phyloP scores from a whole-genome alignment of 345 rosid species.

The Melaleuca quinquenervia region DNA sequence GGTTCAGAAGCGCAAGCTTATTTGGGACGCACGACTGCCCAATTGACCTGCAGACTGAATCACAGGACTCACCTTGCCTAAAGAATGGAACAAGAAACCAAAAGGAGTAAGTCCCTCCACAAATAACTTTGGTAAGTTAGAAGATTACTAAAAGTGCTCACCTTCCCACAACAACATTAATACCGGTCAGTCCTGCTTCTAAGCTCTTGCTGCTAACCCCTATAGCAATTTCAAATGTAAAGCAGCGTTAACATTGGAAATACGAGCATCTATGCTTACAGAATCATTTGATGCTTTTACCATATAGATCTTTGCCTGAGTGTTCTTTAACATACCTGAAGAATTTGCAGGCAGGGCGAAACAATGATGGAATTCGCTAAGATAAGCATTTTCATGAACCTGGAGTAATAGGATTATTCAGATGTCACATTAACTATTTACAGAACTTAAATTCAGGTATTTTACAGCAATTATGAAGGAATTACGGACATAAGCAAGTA shows the following conservation, averaged over 20 bases:
- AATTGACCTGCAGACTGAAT: constrained; percentile 63
- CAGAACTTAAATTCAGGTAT: background rate
- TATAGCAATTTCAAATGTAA: background rate
- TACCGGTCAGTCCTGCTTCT: constrained; percentile 71
- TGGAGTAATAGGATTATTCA: constrained; percentile 12
- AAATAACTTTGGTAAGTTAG: background rate
- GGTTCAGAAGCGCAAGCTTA: constrained; percentile 74
- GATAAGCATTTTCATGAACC: constrained; percentile 96
- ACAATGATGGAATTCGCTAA: constrained; percentile 89
- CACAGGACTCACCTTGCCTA: constrained; percentile 92
- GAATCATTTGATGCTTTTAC: background rate
- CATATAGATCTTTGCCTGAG: background rate
- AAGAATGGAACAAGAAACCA: constrained; percentile 7
- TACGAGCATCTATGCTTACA: background rate
- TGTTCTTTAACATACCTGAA: constrained; percentile 25
- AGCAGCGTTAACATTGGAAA: background rate
- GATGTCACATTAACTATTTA: background rate
- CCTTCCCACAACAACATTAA: constrained; percentile 77
- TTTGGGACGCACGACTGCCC: constrained; percentile 83
- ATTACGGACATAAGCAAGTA: background rate
- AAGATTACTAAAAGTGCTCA: constrained; percentile 1
- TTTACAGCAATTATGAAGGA: background rate
- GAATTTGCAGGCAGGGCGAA: constrained; percentile 70
- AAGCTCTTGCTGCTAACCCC: constrained; percentile 29
- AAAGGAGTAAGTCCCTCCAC: background rate